These are phyloP conservation scores for Tricholoma sp. DNA, from an alignment of 768 basidiomycete species.

Conservation along the genomic window DNA sequence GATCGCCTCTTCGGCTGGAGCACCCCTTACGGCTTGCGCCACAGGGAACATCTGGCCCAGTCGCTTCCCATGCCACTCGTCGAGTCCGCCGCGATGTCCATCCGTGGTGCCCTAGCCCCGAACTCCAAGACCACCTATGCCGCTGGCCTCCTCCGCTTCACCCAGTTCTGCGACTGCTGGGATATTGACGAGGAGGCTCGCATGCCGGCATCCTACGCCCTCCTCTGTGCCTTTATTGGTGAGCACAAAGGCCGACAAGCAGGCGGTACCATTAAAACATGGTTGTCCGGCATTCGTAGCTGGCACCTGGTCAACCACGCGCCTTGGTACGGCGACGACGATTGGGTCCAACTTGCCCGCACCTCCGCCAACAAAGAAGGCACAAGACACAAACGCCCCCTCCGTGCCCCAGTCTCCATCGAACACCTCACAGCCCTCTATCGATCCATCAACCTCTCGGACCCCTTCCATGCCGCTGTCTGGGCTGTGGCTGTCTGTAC, in stretches of 20 bases:
- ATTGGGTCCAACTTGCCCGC: conserved; percentile 9
- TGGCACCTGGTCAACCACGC: conserved; percentile 8
- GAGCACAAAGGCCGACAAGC: background rate
- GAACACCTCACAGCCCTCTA: background rate
- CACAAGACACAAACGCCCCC: conserved; percentile 4
- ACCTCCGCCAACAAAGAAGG: conserved; percentile 13
- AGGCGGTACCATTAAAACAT: conserved; percentile 8
- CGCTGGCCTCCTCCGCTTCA: conserved; percentile 23
- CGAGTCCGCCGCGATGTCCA: background rate
- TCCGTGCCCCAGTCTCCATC: conserved; percentile 17
- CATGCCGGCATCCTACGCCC: conserved; percentile 17
- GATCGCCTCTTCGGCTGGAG: background rate
- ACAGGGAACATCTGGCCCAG: background rate
- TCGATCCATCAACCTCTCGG: conserved; percentile 5
- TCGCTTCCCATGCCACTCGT: background rate
- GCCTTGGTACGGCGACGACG: conserved; percentile 20
- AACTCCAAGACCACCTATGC: conserved; percentile 18
- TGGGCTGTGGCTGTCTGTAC: conserved; percentile 18
- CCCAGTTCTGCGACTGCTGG: conserved; percentile 25
- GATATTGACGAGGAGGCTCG: conserved; percentile 14
- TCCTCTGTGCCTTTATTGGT: conserved; percentile 23
- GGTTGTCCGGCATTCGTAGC: conserved; percentile 11
- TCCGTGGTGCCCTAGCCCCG: background rate
- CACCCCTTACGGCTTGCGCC: background rate
- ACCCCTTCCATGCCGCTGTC: conserved; percentile 18